Evolutionary conservation across 2,329 filamentous ascomycete species (phyloP).

Genomic region (Cladophialophora exuberans): DNA sequence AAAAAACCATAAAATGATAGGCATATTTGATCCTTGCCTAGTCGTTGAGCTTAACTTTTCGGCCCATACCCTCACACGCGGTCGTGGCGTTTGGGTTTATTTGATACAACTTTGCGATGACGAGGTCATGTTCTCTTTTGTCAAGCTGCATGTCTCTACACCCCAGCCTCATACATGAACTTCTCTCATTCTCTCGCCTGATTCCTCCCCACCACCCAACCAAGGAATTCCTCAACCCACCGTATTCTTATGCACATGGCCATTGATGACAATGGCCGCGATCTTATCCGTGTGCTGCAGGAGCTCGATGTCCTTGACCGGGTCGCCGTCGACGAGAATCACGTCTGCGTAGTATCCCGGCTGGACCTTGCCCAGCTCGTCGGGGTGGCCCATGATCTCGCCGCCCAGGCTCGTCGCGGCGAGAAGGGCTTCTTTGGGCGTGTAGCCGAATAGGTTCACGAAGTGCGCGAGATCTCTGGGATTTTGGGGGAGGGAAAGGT

Average conservation of each 20-base stretch:
- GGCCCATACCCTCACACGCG: too few species aligned
- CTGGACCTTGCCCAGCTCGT: constrained; percentile 13
- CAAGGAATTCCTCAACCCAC: neutral
- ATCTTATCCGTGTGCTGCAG: constrained; percentile 8
- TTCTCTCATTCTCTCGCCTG: too few species aligned
- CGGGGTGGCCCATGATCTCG: constrained; percentile 17
- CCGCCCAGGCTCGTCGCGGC: constrained; percentile 10
- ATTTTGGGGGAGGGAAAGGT: too few species aligned
- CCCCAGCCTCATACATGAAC: too few species aligned
- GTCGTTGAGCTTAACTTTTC: too few species aligned
- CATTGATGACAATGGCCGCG: constrained; percentile 14
- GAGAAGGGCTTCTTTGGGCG: constrained; percentile 8
- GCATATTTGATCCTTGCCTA: too few species aligned
- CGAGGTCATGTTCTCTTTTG: too few species aligned
- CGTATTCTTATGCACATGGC: constrained; percentile 12
- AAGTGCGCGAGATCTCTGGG: constrained; percentile 12
- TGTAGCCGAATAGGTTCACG: constrained; percentile 16
- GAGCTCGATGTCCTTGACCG: constrained; percentile 9
- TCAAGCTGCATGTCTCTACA: too few species aligned
- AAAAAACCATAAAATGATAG: too few species aligned
- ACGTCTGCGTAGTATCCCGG: constrained; percentile 18
- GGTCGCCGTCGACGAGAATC: constrained; percentile 13
- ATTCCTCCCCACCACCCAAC: neutral
- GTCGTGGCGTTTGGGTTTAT: too few species aligned
- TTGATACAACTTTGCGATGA: too few species aligned